A percentile compares a stretch with the other conserved stretches of the same genome.
These are phyloP conservation scores for Alternaria longipes DNA, from an alignment of 2,329 filamentous ascomycete genomes.

Conservation along the genomic window DNA sequence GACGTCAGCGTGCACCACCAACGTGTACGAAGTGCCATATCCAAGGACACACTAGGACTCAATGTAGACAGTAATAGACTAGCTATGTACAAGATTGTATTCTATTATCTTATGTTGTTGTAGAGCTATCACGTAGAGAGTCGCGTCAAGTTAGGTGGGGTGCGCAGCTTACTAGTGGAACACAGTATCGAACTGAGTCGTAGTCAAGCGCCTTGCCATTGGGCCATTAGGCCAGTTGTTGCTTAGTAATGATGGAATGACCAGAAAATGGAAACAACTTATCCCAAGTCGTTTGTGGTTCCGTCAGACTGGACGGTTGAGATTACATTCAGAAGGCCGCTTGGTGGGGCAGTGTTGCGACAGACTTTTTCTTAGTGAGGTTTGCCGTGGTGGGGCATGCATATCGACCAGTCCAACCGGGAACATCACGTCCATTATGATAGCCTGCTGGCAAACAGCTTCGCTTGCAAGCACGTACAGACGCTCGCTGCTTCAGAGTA, in stretches of 20 bases:
- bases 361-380: not conserved
- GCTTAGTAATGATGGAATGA: slow-evolving; percentile 14
- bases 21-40: no score
- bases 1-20: no score
- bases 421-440: not conserved
- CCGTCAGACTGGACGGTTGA: no score
- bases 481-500: not conserved
- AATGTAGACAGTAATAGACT: no score
- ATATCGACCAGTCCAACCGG: not conserved
- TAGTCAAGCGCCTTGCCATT: slow-evolving; percentile 67
- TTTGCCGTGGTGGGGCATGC: slow-evolving; percentile 3
- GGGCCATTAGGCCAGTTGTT: slow-evolving; percentile 53
- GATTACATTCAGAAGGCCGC: not conserved
- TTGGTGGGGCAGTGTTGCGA: not conserved
- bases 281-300: accelerated
- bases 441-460: not conserved
- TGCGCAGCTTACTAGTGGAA: no score
- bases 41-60: no score
- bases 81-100: no score
- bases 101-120: no score
- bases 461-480: not conserved
- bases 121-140: no score
- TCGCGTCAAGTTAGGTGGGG: no score
- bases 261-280: accelerated
- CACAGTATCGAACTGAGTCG: slow-evolving; percentile 48